These are phyloP conservation scores for Debaryomyces hansenii DNA, from an alignment of 805 yeast species.

Conservation along the genomic window DNA sequence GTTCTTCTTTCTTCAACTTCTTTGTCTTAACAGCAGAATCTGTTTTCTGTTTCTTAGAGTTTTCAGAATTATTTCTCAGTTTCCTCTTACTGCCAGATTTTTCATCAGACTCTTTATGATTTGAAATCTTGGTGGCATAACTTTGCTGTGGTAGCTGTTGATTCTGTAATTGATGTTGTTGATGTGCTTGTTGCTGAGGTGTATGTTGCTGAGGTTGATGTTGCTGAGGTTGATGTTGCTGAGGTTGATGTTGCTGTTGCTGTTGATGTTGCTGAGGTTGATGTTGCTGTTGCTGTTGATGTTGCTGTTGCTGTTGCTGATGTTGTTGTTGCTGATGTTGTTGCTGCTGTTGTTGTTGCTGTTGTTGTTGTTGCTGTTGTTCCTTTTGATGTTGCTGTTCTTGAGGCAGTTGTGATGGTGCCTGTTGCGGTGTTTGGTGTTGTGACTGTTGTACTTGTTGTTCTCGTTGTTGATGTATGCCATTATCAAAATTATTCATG, in stretches of 20 bases:
- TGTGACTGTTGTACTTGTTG: not conserved
- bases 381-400: not conserved
- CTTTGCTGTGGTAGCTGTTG: not conserved
- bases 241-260: not conserved
- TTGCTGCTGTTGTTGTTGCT: not conserved
- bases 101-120: constrained; percentile 7
- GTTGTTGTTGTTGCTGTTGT: no score
- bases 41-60: constrained; percentile 4
- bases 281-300: no score
- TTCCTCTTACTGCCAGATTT: constrained; percentile 2
- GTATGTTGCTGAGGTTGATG: not conserved
- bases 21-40: constrained; percentile 1
- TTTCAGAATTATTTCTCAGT: constrained; percentile 3
- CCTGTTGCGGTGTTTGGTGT: not conserved
- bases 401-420: not conserved
- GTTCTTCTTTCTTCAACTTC: constrained; percentile 6
- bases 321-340: not conserved
- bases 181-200: not conserved
- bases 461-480: no score
- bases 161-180: no score
- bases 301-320: no score
- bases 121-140: constrained; percentile 2
- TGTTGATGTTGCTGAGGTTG: not conserved
- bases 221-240: not conserved
- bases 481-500: not conserved